Evolutionary conservation across 768 basidiomycete species (phyloP).

Genomic region (Imleria badia): DNA sequence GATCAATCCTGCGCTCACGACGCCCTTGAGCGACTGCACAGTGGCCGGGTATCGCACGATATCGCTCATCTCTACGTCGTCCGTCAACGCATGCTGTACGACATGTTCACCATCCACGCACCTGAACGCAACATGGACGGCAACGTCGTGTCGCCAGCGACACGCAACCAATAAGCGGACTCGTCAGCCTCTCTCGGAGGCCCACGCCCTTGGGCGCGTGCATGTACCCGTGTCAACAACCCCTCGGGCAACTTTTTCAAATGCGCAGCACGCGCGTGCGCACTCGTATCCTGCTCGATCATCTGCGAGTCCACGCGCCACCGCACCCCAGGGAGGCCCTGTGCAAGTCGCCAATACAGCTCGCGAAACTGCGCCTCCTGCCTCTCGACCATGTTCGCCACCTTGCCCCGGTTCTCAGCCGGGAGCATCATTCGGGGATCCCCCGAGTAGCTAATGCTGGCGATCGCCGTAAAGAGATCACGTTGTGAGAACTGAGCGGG

Average conservation of each 20-base stretch:
- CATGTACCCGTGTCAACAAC: constrained; percentile 56
- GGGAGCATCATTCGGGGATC: constrained; percentile 95
- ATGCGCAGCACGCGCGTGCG: constrained; percentile 69
- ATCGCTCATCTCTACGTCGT: constrained; percentile 57
- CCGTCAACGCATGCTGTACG: neutral
- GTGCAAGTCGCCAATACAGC: constrained; percentile 78
- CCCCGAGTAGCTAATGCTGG: constrained; percentile 82
- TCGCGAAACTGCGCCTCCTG: constrained; percentile 84
- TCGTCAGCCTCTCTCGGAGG: constrained; percentile 61
- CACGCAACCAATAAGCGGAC: constrained; percentile 67
- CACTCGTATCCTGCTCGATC: constrained; percentile 74
- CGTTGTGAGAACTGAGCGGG: constrained; percentile 80
- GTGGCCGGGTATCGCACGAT: constrained; percentile 86
- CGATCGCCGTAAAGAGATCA: constrained; percentile 81
- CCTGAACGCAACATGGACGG: constrained; percentile 53
- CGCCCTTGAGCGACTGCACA: constrained; percentile 80
- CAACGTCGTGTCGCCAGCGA: constrained; percentile 66
- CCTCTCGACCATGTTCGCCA: constrained; percentile 86
- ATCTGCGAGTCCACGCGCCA: constrained; percentile 53
- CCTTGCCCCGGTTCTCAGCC: constrained; percentile 92
- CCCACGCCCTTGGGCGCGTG: constrained; percentile 29
- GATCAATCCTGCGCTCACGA: constrained; percentile 76
- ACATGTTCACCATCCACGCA: constrained; percentile 26
- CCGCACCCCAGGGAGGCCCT: constrained; percentile 76
- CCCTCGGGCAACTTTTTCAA: constrained; percentile 75